Base-by-base conservation (phyloP, 2,329 filamentous ascomycete species). In the Phaeoacremonium minimum region DNA sequence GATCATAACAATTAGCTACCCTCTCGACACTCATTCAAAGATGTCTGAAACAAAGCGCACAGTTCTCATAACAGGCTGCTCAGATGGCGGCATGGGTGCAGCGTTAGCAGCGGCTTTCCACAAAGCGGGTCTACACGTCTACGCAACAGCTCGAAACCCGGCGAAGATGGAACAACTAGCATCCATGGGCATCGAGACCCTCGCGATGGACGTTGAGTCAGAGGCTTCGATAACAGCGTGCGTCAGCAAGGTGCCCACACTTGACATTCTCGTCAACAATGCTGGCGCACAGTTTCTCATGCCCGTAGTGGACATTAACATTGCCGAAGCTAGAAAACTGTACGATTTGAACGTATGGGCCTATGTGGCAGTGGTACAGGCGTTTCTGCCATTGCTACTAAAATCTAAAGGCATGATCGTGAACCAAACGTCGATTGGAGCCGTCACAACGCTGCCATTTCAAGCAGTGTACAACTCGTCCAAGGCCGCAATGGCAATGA, bases 121-220 rank as follows among this genome's bases (percentile, higher is more conserved):
- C 41, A 40, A 46, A 1, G 47, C 50, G 18, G 64, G 64, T 4
- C 48, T 60, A 17, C 52, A 54, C n/a, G 64, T 69, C 20, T 59
- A 63, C 33, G 66, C 65, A 2, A 65, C 66, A 2, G 57, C 60
- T 9, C 55, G 64, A 9, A 57, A 52, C 33, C 46, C 51, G 2
- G 42, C 49, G 20, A 63, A 60, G 34, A 48, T 64, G 13, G 29
- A 45, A 4, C 49, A 57, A 13, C 48, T 63, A 13, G 39, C 45
- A 4, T 44, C 48, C 4, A 37, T 53, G 28, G 62, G 52, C 29
- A 52, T 71, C 31, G 53, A 60, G 20, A 60, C 60, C 4, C 42
- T 72, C 7, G 32, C 46, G 5, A 51, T 72, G 2, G 67, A 72
- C 38, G 64, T 71, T 2, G 60, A 54, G 3, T 55, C 53, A 9